Conservation (phyloP, 768 basidiomycete species). For the Collybia mongolica region DNA sequence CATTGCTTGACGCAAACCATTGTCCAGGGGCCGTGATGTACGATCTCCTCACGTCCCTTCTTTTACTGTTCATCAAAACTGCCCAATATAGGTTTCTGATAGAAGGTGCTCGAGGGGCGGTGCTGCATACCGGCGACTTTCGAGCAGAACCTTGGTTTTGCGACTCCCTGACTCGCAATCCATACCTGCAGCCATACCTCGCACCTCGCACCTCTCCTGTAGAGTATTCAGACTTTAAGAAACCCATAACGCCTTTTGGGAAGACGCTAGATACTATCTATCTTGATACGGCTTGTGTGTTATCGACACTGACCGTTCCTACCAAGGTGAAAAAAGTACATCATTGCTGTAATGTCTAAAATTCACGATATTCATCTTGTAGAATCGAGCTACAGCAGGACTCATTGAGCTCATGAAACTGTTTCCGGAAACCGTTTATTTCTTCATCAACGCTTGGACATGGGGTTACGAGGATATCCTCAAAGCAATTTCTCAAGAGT, state of each 20-base stretch:
- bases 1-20: slow-evolving; percentile 89
- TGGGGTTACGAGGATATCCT: slow-evolving; percentile 95
- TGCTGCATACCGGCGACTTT: slow-evolving; percentile 94
- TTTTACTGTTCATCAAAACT: background rate
- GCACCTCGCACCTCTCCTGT: slow-evolving; percentile 20
- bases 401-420: slow-evolving; percentile 68
- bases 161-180: slow-evolving; percentile 63
- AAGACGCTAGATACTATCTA: slow-evolving; percentile 74
- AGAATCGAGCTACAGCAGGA: slow-evolving; percentile 68
- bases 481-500: slow-evolving; percentile 68
- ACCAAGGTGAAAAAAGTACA: slow-evolving; percentile 47
- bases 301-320: slow-evolving; percentile 49
- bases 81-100: slow-evolving; percentile 69
- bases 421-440: slow-evolving; percentile 64
- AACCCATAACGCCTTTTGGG: slow-evolving; percentile 14
- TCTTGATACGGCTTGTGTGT: slow-evolving; percentile 76
- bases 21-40: slow-evolving; percentile 95
- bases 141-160: slow-evolving; percentile 85
- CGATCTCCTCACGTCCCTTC: slow-evolving; percentile 16
- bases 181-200: slow-evolving; percentile 72
- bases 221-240: background rate
- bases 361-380: background rate
- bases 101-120: slow-evolving; percentile 62
- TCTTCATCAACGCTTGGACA: slow-evolving; percentile 94
- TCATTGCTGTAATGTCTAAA: background rate